phyloP scores from a whole-genome alignment of 441 rosid species.

The Gossypium gossypioides region DNA sequence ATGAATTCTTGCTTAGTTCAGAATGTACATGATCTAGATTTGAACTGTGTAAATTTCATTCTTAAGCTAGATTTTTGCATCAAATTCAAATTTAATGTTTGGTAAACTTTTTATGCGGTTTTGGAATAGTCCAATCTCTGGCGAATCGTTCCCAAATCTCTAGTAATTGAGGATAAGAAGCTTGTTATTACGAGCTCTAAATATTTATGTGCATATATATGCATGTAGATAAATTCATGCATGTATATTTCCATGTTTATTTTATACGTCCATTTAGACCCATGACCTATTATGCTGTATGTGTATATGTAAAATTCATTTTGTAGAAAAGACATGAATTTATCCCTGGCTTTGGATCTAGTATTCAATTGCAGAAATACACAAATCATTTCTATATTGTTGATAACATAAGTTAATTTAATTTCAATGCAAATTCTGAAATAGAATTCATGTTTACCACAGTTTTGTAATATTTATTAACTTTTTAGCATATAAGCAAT shows the following conservation, averaged over 20 bases:
- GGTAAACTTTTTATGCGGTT: neutral
- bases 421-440: neutral
- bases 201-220: neutral
- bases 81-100: neutral
- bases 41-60: neutral
- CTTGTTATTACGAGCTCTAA: neutral
- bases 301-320: neutral
- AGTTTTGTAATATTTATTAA: neutral
- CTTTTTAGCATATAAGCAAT: neutral
- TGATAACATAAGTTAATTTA: neutral
- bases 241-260: neutral
- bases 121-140: neutral
- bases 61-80: neutral
- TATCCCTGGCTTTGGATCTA: neutral
- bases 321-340: neutral
- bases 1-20: neutral
- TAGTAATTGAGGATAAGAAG: too few species aligned
- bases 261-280: neutral
- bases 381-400: neutral
- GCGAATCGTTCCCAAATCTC: neutral
- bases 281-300: neutral
- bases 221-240: neutral
- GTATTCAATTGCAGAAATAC: neutral
- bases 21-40: conserved; percentile 1
- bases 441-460: neutral